Percentiles rank a stretch among this genome's conserved stretches.
Conservation (phyloP, 108 stramenopile genomes). For the Cylindrotheca fusiformis region DNA sequence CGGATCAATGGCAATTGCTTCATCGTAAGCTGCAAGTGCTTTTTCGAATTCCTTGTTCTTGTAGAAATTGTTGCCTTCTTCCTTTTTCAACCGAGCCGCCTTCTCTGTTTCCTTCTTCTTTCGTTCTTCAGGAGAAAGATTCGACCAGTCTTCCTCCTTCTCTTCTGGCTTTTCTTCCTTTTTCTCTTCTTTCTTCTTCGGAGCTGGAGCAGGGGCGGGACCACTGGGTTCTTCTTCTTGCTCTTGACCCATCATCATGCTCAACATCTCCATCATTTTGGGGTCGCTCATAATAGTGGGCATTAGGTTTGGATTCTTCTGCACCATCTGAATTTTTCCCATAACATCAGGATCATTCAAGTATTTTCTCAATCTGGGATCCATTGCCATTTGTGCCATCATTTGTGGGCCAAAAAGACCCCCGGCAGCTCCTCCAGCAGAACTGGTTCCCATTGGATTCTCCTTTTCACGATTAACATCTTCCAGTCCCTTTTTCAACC, state of each 20-base stretch:
- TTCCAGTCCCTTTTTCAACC: conserved; percentile 86
- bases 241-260: conserved; percentile 73
- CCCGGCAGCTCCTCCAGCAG: conserved; percentile 25
- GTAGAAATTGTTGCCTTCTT: conserved; percentile 92
- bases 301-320: conserved; percentile 86
- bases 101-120: conserved; percentile 80
- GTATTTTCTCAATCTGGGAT: conserved; percentile 90
- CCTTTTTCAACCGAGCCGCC: conserved; percentile 78
- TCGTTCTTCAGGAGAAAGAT: conserved; percentile 76
- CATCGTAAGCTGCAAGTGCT: conserved; percentile 95
- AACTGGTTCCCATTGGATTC: conserved; percentile 34
- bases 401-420: conserved; percentile 85
- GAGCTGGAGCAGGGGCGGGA: conserved; percentile 28
- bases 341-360: conserved; percentile 91
- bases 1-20: conserved; percentile 94
- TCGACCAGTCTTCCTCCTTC: conserved; percentile 78
- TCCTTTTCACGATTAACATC: conserved; percentile 87
- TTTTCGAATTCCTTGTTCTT: conserved; percentile 93
- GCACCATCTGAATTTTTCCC: conserved; percentile 86
- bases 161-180: conserved; percentile 42
- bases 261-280: conserved; percentile 60
- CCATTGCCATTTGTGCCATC: conserved; percentile 82
- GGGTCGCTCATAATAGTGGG: conserved; percentile 87
- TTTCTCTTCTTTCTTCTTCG: conserved; percentile 13
- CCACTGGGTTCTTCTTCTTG: conserved; percentile 23